Percentiles rank a stretch among this genome's conserved stretches.
Conservation (phyloP, 2,329 filamentous ascomycete species). For the Akanthomyces muscarius region DNA sequence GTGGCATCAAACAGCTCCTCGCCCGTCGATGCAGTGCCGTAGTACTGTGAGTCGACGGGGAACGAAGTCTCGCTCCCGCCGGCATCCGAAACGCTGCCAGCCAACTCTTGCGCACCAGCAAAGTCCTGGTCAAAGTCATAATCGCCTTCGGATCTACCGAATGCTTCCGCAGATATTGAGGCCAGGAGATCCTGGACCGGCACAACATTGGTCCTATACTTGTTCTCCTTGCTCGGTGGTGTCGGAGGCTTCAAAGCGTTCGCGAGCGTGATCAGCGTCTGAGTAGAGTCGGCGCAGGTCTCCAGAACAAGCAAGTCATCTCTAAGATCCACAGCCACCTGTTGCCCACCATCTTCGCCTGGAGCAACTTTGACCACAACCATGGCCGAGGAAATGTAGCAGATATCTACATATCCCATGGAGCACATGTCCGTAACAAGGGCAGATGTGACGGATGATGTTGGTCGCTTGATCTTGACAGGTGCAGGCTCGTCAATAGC, state of each 20-base stretch:
- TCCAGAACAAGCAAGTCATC: constrained; percentile 88
- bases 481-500: constrained; percentile 19
- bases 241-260: constrained; percentile 79
- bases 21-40: constrained; percentile 38
- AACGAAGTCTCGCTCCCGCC: constrained; percentile 34
- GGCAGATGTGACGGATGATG: constrained; percentile 37
- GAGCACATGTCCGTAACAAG: constrained; percentile 56
- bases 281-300: constrained; percentile 94
- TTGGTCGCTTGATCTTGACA: constrained; percentile 24
- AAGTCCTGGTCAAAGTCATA: constrained; percentile 64
- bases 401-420: constrained; percentile 79
- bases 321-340: constrained; percentile 73
- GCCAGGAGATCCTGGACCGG: constrained; percentile 84
- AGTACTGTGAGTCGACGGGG: constrained; percentile 44
- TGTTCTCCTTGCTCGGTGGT: constrained; percentile 74
- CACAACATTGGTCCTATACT: constrained; percentile 82
- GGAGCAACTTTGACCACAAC: constrained; percentile 58
- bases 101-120: constrained; percentile 47
- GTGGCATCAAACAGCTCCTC: constrained; percentile 50
- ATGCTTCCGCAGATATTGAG: constrained; percentile 84
- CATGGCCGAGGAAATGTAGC: constrained; percentile 79
- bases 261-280: constrained; percentile 77
- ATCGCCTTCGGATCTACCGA: constrained; percentile 58
- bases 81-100: constrained; percentile 34
- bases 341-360: constrained; percentile 53